Percentiles rank a stretch among this genome's conserved stretches.
Evolutionary conservation across 1,284 basidiomycete genomes (phyloP).

Genomic region (Ceratobasidium sp.): DNA sequence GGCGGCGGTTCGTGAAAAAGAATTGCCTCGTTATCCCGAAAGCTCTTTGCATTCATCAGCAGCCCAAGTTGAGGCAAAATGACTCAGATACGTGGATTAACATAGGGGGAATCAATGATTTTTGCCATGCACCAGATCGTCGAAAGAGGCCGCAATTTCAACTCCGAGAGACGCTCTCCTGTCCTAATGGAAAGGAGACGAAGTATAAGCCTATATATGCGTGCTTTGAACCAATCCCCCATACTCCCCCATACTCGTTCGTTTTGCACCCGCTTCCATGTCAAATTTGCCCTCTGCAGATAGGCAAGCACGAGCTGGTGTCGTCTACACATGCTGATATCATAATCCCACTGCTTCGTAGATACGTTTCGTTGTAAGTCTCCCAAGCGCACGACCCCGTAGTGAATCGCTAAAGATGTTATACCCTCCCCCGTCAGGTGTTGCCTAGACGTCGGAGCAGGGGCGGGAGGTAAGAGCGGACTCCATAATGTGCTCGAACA

Average conservation of each 20-base stretch:
- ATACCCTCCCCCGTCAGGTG: not conserved
- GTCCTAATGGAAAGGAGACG: not conserved
- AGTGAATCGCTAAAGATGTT: not conserved
- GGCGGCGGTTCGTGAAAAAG: conserved; percentile 60
- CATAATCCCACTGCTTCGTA: not conserved
- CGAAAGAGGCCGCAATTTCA: not conserved
- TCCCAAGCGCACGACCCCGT: not conserved
- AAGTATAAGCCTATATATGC: not conserved
- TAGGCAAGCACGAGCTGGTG: too few species aligned
- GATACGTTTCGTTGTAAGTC: conserved; percentile 22
- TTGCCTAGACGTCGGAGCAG: conserved; percentile 25
- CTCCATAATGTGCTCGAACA: not conserved
- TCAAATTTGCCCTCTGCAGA: too few species aligned
- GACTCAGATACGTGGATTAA: conserved; percentile 1
- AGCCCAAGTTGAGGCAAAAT: not conserved
- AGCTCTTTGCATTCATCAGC: not conserved
- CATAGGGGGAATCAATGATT: conserved; percentile 1
- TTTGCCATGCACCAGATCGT: not conserved
- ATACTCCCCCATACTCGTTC: not conserved
- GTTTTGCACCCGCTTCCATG: too few species aligned
- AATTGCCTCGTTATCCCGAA: conserved; percentile 46
- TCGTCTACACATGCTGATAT: too few species aligned
- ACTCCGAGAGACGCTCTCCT: too few species aligned
- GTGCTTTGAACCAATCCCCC: not conserved
- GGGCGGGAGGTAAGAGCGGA: conserved; percentile 9